Evolutionary conservation across 2,329 filamentous ascomycete genomes (phyloP).

Genomic region (Didymella exigua): DNA sequence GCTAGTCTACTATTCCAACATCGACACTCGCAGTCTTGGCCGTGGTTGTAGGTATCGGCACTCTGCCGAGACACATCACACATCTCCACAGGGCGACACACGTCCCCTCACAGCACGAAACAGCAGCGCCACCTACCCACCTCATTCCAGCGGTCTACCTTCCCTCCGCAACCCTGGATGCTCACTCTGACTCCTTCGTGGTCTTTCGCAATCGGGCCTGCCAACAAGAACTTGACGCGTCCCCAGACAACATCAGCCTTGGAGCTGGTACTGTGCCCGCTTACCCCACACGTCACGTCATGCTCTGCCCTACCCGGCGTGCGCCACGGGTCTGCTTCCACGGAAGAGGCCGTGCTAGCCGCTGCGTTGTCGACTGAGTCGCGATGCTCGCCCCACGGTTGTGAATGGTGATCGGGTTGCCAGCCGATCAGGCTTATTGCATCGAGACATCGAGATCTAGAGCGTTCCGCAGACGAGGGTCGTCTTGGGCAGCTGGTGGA

Average conservation of each 20-base stretch:
- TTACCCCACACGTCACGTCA: constrained; percentile 16
- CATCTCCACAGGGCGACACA: not conserved
- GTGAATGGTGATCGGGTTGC: not conserved
- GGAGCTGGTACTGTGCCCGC: not conserved
- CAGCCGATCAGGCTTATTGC: not conserved
- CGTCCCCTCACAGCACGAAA: not conserved
- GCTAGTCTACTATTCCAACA: not conserved
- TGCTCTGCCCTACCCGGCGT: not conserved
- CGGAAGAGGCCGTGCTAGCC: constrained; percentile 5
- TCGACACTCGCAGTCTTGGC: not conserved
- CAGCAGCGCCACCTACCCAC: not conserved
- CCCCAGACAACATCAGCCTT: not conserved
- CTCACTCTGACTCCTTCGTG: not conserved
- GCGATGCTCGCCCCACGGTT: not conserved
- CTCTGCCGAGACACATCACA: not conserved
- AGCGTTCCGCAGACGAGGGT: not conserved
- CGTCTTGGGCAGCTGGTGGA: not conserved
- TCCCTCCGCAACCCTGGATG: too few species aligned
- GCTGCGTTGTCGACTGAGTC: not conserved
- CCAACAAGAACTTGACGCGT: not conserved
- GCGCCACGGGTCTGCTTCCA: not conserved
- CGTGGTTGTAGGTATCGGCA: not conserved
- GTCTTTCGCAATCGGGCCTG: not conserved
- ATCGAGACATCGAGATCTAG: constrained; percentile 3
- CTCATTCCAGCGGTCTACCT: not conserved